A percentile compares a stretch with the other conserved stretches of the same genome.
Conservation (phyloP, 1,284 basidiomycete genomes). For the Cutaneotrichosporon sp. region DNA sequence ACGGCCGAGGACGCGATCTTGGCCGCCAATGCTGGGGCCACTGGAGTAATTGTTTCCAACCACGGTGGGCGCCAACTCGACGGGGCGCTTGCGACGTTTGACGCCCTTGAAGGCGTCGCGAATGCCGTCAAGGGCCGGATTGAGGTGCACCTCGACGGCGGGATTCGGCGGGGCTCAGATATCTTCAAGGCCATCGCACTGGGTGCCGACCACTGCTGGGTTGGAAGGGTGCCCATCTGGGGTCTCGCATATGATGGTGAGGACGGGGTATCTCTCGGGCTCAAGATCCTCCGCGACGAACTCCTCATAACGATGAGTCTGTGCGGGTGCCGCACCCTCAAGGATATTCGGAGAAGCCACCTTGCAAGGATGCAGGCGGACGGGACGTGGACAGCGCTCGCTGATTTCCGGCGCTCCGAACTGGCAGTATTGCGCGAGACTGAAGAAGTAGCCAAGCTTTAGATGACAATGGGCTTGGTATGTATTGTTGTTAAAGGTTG, state of each 20-base stretch:
- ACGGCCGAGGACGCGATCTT: conserved; percentile 35
- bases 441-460: background rate
- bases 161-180: conserved; percentile 39
- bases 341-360: conserved; percentile 25
- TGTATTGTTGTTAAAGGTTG: background rate
- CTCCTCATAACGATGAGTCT: conserved; percentile 28
- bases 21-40: conserved; percentile 34
- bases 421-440: background rate
- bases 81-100: conserved; percentile 30
- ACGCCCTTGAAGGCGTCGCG: conserved; percentile 33
- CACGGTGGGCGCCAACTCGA: conserved; percentile 46
- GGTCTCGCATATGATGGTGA: conserved; percentile 32
- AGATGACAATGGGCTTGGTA: background rate
- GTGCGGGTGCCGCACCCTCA: conserved; percentile 24
- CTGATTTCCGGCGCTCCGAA: background rate
- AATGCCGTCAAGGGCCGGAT: conserved; percentile 33
- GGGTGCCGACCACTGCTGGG: conserved; percentile 38
- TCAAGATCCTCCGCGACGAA: conserved; percentile 30
- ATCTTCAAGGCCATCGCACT: conserved; percentile 44
- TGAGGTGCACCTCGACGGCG: conserved; percentile 41
- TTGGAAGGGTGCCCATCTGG: conserved; percentile 31
- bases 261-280: conserved; percentile 24
- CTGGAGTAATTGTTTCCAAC: conserved; percentile 38
- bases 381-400: conserved; percentile 13
- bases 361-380: conserved; percentile 21